Base-by-base conservation (phyloP, 768 basidiomycete species). In the Lenzites betulinus region DNA sequence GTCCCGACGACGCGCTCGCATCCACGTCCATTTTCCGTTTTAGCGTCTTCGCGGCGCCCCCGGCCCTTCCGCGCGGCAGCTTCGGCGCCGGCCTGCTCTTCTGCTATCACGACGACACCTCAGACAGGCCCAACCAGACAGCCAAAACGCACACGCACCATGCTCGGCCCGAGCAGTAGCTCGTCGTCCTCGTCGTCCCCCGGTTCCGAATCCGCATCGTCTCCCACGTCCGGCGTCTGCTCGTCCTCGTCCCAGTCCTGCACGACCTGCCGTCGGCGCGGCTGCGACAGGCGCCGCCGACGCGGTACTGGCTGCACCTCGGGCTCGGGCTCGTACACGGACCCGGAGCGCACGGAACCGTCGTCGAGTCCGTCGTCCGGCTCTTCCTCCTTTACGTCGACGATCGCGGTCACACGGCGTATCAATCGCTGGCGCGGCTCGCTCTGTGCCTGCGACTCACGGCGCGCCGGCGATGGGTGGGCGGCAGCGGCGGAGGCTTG, bases 331-430 rank as follows among this genome's bases (percentile, higher is more conserved):
- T 57, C 58, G 13, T 46, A 59, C 23, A 50, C 58, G 28, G 60
- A 63, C n/a, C 59, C 61, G 2, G 63, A 63, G 20, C 58, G 51
- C 2, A 26, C 59, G 9, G 64, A 62, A 16, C 39, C 47, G 26
- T 63, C 63, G 26, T 43, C 48, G 23, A 64, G 72, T 7, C 2
- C 42, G 7, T 79, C 78, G n/a, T 75, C 75, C 3, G 78, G 76
- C 1, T 75, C 76, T 3, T 83, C 84, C 70, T 90, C 88, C 56
- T 90, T 90, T 38, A 90, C 82, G 35, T 89, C 78, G 7, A 82
- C 69, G 2, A 78, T 69, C 26, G 89, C 86, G 22, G 84, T 82
- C 8, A 90, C 89, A 35, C 85, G 83, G 22, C 89, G 82, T 42
- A 90, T 77, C 16, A 90, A 69, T 0, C 76, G 77, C 50, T 69